Evolutionary conservation across 1,284 basidiomycete species (phyloP).

Genomic region (Farysia itapuensis): DNA sequence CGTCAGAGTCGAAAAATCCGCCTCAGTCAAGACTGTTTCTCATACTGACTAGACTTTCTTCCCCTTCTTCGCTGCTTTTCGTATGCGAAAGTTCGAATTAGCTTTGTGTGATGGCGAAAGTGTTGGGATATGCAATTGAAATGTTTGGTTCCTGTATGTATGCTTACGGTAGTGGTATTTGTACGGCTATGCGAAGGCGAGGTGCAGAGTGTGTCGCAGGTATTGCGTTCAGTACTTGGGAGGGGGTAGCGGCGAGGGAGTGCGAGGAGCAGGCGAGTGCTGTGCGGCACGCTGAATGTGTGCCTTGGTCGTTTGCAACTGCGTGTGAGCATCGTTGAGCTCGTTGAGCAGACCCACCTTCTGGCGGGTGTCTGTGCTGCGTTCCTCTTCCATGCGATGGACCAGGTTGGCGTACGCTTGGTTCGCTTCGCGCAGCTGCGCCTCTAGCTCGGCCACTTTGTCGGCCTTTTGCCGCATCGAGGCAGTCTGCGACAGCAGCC

Average conservation of each 20-base stretch:
- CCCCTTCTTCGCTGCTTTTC: too few relatives aligned
- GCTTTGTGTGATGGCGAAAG: too few relatives aligned
- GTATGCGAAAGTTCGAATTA: too few relatives aligned
- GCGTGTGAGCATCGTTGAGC: constrained; percentile 28
- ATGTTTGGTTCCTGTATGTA: too few relatives aligned
- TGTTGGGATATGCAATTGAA: too few relatives aligned
- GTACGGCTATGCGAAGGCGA: too few relatives aligned
- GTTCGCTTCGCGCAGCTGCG: constrained; percentile 21
- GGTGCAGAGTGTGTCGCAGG: too few relatives aligned
- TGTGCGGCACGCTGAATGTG: constrained; percentile 11
- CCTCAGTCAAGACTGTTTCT: constrained; percentile 24
- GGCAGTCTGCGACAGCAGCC: constrained; percentile 21
- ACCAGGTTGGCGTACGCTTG: constrained; percentile 17
- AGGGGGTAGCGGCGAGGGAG: constrained; percentile 9
- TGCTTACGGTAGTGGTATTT: too few relatives aligned
- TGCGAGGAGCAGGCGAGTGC: constrained; percentile 4
- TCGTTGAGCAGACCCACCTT: constrained; percentile 42
- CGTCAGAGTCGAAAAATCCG: constrained; percentile 12
- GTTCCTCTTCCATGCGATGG: constrained; percentile 23
- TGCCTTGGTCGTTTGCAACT: constrained; percentile 17
- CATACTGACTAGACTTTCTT: too few relatives aligned
- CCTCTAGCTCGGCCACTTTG: constrained; percentile 23
- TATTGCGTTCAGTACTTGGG: constrained; percentile 12
- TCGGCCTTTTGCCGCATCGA: constrained; percentile 23
- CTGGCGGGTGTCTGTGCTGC: constrained; percentile 15